Evolutionary conservation across 1,284 basidiomycete species (phyloP), one percentile per base, ranked within the genome.

Genomic region (Kwoniella shivajii): DNA sequence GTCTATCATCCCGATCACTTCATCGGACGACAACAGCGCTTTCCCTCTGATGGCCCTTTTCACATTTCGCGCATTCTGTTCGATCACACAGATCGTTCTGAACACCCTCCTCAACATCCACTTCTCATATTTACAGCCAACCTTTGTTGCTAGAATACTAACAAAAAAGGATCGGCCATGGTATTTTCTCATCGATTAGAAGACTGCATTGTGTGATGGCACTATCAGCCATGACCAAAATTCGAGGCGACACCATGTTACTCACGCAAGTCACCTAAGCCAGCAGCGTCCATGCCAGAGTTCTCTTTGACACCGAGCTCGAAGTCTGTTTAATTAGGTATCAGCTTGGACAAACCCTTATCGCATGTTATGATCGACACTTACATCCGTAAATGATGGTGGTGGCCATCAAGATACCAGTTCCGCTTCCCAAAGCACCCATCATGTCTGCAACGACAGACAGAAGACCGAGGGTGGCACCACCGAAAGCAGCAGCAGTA

Each of bases 391-490:
- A 97, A 78, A 97, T 97, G 75, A 93, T 97, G 38, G 94, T 97
- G 53, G 96, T 92, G 38, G 93, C 94, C 88, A 97, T 93, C 65
- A 97, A 82, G 71, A 97, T 96, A 84, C 95, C 95, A 13, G 95
- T 99, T 50, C 95, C 95, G 61, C 89, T 92, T 31, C 94, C 95
- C 57, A 99, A 88, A 4, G 94, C 95, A 60, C 96, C 95, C 82
- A 95, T 88, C 60, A 99, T 80, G 77, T 99, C 95, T n/a, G 95
- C 95, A 24, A 86, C 84, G 53, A 99, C 93, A n/a, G 89, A 92
- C 20, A 98, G 82, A 22, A 96, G 82, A 46, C 95, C 95, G 30
- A 98, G 88, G 59, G 94, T 90, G 26, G 94, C 96, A 54, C 95
- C 95, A 57, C 95, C 96, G 65, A 98, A 92, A 2, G 94, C 92